Base-by-base conservation (phyloP, 495 filamentous ascomycete species). In the Margaritispora aquatica region DNA sequence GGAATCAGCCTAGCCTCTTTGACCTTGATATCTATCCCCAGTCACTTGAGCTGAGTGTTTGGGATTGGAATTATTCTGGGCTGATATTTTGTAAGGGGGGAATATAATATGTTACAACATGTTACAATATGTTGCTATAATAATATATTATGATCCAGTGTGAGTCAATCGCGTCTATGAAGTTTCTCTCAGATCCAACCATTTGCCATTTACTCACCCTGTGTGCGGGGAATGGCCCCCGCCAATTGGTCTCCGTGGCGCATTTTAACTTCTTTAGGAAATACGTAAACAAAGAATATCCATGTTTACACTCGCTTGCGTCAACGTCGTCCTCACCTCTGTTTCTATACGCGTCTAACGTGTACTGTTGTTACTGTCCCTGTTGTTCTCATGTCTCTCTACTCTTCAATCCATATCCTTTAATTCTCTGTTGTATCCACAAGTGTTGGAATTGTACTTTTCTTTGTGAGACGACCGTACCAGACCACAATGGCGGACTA, bases 401-500 rank as follows among this genome's bases (percentile, higher is more conserved):
- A 4, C 26, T 24, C 17, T 23, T 50, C 20, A 34, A 34, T 50
- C 20, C 47, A 50, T 50, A 9, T 24, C 21, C 13, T 24, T 3
- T 50, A 8, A 7, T 26, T 2, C 23, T 24, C 4, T 24, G 2
- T 26, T 50, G 5, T 9, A 5, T 17, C 47, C 21, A 50, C 47
- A 50, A 50, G 47, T 50, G 47, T 50, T 24, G 47, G 47, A 17
- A 26, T 24, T 23, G 9, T 24, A 50, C 5, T 3, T 50, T 50
- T 22, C 23, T 2, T 50, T 50, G 4, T 26, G 20, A 24, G n/a
- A 23, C 13, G 15, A 24, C 27, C 27, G 41, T 17, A 26, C 2
- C 26, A 60, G 19, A 4, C 13, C 49, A 51, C 17, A 48, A 60
- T 61, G 61, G 58, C 57, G 20, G 55, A 56, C 27, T 17, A 15